These are phyloP conservation scores for Pseudogymnoascus destructans DNA, from an alignment of 2,329 filamentous ascomycete species.

Conservation along the genomic window DNA sequence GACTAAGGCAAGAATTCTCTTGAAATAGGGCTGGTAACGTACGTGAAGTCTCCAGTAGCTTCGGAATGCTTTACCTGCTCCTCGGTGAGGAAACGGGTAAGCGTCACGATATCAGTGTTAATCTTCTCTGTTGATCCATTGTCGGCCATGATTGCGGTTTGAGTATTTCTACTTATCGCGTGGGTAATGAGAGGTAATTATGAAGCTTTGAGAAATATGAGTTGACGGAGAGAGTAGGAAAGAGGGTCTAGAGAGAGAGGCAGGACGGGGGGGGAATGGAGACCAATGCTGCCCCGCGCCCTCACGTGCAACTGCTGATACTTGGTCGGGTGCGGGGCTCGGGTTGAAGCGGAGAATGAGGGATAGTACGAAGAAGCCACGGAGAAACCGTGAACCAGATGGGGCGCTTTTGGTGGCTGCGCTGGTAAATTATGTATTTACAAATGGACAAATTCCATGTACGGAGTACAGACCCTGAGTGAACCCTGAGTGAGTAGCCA, in stretches of 20 bases:
- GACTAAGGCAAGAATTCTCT: background rate
- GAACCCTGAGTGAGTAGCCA: background rate
- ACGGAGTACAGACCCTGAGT: background rate
- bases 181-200: background rate
- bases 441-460: constrained; percentile 4
- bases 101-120: constrained; percentile 91
- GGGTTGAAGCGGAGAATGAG: constrained; percentile 4
- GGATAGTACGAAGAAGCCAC: constrained; percentile 2
- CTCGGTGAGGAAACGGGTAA: constrained; percentile 91
- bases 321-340: constrained; percentile 6
- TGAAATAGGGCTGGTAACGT: constrained; percentile 27
- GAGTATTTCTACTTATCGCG: constrained; percentile 3
- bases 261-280: background rate
- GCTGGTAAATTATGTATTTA: background rate
- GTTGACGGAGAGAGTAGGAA: background rate
- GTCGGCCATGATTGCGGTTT: constrained; percentile 7
- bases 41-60: constrained; percentile 98
- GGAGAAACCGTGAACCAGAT: background rate
- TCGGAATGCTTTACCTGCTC: constrained; percentile 88
- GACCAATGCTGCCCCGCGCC: background rate
- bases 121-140: constrained; percentile 51
- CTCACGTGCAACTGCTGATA: constrained; percentile 3
- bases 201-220: background rate
- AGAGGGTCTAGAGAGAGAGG: background rate
- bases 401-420: background rate